These are phyloP conservation scores for Orobanche coerulescens DNA, from an alignment of 257 asterid genomes.

Conservation along the genomic window DNA sequence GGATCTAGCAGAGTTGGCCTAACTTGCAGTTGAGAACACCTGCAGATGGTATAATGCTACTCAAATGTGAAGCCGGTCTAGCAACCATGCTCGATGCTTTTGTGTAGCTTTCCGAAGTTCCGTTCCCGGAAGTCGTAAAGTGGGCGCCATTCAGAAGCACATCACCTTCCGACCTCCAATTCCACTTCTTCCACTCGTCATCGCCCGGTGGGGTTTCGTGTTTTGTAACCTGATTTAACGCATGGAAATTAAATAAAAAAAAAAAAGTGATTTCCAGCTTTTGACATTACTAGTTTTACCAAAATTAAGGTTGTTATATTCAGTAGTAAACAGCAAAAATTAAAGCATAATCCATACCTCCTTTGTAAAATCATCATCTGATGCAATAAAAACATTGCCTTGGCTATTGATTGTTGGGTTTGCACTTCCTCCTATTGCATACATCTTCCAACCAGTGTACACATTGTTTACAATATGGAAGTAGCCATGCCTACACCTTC, in stretches of 20 bases:
- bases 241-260: neutral
- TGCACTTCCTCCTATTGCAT: constrained; percentile 80
- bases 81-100: constrained; percentile 81
- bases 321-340: neutral
- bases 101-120: constrained; percentile 32
- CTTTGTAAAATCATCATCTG: constrained; percentile 28
- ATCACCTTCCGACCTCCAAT: constrained; percentile 80
- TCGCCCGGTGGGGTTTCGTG: constrained; percentile 30
- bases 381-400: constrained; percentile 64
- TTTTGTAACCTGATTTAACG: constrained; percentile 37
- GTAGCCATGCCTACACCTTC: constrained; percentile 70
- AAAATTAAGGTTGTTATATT: neutral
- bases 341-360: constrained; percentile 29
- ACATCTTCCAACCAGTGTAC: constrained; percentile 73
- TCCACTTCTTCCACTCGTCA: constrained; percentile 45
- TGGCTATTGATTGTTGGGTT: constrained; percentile 73
- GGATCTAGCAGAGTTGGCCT: constrained; percentile 46
- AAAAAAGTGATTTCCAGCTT: neutral
- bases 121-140: constrained; percentile 49
- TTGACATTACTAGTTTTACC: too few species aligned
- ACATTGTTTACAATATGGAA: constrained; percentile 70
- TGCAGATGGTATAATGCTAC: constrained; percentile 39
- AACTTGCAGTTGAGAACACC: constrained; percentile 47
- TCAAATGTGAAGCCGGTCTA: constrained; percentile 49
- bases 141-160: constrained; percentile 50